Evolutionary conservation across 2,329 filamentous ascomycete species (phyloP).

Genomic region (Xylaria sp.): DNA sequence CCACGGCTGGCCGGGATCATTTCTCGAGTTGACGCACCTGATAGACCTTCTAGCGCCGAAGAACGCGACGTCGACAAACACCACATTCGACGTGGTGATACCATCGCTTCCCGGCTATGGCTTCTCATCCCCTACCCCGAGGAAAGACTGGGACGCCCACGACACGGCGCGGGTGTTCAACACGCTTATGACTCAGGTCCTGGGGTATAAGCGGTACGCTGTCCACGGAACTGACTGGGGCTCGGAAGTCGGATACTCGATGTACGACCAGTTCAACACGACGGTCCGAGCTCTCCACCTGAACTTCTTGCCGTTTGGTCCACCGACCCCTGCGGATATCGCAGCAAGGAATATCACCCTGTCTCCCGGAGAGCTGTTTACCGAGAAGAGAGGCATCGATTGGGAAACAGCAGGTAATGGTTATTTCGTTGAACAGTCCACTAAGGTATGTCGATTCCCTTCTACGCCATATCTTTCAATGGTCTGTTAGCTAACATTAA

Average conservation of each 20-base stretch:
- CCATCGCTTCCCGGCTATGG: constrained; percentile 28
- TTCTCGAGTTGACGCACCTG: constrained; percentile 25
- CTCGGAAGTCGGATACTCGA: constrained; percentile 7
- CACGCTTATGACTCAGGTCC: constrained; percentile 25
- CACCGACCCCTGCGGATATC: constrained; percentile 8
- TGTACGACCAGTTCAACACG: constrained; percentile 27
- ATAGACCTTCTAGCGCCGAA: constrained; percentile 19
- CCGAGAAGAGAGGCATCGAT: constrained; percentile 3
- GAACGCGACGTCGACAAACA: neutral
- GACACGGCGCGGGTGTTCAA: constrained; percentile 26
- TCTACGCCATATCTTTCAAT: too few relatives aligned
- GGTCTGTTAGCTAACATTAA: neutral
- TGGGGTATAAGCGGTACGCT: constrained; percentile 25
- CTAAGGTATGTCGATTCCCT: constrained; percentile 16
- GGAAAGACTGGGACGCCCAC: neutral
- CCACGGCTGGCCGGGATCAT: constrained; percentile 27
- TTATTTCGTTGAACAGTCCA: constrained; percentile 13
- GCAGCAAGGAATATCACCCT: constrained; percentile 24
- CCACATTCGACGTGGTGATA: constrained; percentile 25
- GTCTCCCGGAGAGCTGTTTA: constrained; percentile 7
- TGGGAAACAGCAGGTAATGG: constrained; percentile 14
- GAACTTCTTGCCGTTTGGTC: constrained; percentile 22
- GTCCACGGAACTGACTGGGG: constrained; percentile 31
- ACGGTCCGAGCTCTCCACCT: constrained; percentile 22
- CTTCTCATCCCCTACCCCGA: constrained; percentile 20